Evolutionary conservation across 2,329 filamentous ascomycete species (phyloP).

Genomic region (Penicillium crustosum): DNA sequence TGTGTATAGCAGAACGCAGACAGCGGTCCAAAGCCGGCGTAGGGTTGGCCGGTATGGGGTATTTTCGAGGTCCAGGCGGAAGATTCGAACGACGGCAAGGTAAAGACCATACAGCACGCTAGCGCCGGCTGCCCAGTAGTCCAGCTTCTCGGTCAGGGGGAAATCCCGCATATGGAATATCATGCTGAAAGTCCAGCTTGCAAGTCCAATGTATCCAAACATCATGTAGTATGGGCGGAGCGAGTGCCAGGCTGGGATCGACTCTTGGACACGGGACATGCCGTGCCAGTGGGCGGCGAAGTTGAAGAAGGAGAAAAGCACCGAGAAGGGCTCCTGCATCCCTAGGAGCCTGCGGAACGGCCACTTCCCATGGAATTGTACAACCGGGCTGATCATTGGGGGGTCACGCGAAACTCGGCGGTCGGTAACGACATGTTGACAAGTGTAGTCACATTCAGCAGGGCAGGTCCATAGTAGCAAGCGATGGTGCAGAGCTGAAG

Average conservation of each 20-base stretch:
- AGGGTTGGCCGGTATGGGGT: conserved; percentile 53
- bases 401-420: conserved; percentile 65
- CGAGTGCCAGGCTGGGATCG: conserved; percentile 70
- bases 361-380: conserved; percentile 99
- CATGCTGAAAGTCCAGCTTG: conserved; percentile 84
- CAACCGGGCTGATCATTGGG: conserved; percentile 64
- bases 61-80: conserved; percentile 68
- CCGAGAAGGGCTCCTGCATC: conserved; percentile 91
- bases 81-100: conserved; percentile 77
- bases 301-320: conserved; percentile 91
- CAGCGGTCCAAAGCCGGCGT: conserved; percentile 70
- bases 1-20: conserved; percentile 70
- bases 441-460: conserved; percentile 95
- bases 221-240: conserved; percentile 76
- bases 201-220: conserved; percentile 78
- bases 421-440: conserved; percentile 87
- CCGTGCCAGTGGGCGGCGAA: conserved; percentile 80
- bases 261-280: conserved; percentile 66
- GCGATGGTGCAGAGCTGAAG: conserved; percentile 74
- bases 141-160: conserved; percentile 80
- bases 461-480: conserved; percentile 90
- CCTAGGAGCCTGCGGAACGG: conserved; percentile 88
- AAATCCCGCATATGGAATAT: conserved; percentile 93
- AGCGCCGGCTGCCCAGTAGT: conserved; percentile 92
- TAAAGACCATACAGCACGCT: conserved; percentile 89